Conservation (phyloP, 2,329 filamentous ascomycete species). For the Fusarium keratoplasticum region DNA sequence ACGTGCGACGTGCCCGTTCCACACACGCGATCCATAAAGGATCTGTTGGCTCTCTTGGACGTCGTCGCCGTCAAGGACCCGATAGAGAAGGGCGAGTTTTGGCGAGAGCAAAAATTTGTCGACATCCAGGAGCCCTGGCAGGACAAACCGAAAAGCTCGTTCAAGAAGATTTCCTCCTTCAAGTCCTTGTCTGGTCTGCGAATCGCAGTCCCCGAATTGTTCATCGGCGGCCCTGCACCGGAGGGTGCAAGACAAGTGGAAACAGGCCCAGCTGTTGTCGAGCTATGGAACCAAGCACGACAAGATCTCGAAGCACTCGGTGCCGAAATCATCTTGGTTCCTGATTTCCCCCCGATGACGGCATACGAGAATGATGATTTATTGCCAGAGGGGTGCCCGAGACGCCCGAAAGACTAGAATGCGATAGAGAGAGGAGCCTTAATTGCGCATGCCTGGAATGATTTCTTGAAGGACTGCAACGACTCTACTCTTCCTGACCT, state of each 20-base stretch:
- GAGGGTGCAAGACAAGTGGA: conserved; percentile 37
- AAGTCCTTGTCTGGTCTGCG: background rate
- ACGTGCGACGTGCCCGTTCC: conserved; percentile 67
- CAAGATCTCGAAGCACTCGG: conserved; percentile 4
- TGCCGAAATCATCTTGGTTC: conserved; percentile 8
- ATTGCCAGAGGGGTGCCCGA: conserved; percentile 45
- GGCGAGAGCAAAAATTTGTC: background rate
- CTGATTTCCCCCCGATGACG: conserved; percentile 58
- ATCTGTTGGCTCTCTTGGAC: conserved; percentile 62
- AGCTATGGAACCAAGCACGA: background rate
- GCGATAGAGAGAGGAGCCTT: conserved; percentile 40
- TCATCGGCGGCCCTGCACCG: background rate
- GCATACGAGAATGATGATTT: conserved; percentile 59
- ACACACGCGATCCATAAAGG: conserved; percentile 60
- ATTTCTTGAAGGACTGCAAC: conserved; percentile 14
- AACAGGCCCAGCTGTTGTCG: background rate
- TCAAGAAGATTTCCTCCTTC: background rate
- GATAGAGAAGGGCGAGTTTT: background rate
- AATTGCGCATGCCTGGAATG: conserved; percentile 35
- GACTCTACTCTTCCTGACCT: conserved; percentile 43
- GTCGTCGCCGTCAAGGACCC: conserved; percentile 48
- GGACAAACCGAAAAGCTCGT: background rate
- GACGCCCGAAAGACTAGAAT: conserved; percentile 57
- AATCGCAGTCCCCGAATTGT: background rate
- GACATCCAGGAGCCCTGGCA: background rate